Evolutionary conservation across 2,329 filamentous ascomycete genomes (phyloP).

Genomic region (Colletotrichum theobromicola): DNA sequence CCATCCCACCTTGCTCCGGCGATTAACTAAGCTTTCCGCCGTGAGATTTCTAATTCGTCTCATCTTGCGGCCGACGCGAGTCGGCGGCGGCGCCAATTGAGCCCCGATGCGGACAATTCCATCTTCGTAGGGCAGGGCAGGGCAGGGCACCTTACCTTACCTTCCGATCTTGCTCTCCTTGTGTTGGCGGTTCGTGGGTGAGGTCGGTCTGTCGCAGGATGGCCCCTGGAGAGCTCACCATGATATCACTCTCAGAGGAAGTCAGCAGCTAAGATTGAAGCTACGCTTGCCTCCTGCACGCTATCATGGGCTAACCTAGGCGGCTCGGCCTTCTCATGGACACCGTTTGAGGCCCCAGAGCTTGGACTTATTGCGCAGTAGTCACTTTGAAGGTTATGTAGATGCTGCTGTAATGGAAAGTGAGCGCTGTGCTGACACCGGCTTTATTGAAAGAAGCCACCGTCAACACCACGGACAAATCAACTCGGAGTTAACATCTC

Average conservation of each 20-base stretch:
- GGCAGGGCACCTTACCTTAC: background rate
- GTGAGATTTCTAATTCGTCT: slow-evolving; percentile 19
- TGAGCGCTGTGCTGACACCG: background rate
- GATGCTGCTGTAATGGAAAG: background rate
- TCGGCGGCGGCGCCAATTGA: background rate
- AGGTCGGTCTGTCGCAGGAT: background rate
- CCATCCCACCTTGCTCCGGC: slow-evolving; percentile 1
- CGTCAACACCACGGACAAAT: background rate
- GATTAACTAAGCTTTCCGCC: slow-evolving; percentile 11
- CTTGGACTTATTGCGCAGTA: background rate
- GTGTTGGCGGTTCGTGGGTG: background rate
- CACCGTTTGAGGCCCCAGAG: background rate
- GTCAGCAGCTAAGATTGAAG: background rate
- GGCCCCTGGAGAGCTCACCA: background rate
- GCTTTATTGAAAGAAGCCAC: background rate
- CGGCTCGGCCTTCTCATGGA: background rate
- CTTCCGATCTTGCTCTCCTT: background rate
- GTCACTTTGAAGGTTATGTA: background rate
- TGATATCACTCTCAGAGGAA: background rate
- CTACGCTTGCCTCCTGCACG: background rate
- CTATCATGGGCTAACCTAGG: background rate
- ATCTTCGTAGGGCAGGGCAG: background rate
- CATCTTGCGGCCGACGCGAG: background rate
- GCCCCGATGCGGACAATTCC: background rate
- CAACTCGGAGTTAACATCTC: background rate